phyloP scores from a whole-genome alignment of 805 yeast species.

The Ogataea glucozyma region DNA sequence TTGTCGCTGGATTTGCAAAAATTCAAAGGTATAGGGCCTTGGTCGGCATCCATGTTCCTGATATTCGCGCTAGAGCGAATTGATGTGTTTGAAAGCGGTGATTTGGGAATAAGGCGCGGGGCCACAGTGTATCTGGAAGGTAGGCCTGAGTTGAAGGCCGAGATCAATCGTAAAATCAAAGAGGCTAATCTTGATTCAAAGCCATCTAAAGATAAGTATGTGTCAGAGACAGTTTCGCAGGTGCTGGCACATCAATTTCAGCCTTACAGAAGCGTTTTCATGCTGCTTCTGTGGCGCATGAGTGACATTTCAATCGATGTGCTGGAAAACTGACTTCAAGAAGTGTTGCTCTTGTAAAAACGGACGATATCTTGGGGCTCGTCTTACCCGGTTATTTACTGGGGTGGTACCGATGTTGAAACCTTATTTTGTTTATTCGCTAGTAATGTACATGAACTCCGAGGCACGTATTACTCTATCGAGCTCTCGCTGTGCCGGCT shows the following conservation, averaged over 20 bases:
- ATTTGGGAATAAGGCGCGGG: constrained; percentile 85
- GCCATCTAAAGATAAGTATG: constrained; percentile 21
- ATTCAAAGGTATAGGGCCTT: constrained; percentile 73
- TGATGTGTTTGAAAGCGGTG: constrained; percentile 76
- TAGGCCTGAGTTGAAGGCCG: constrained; percentile 49
- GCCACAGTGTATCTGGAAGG: constrained; percentile 60
- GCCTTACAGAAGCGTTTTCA: constrained; percentile 69
- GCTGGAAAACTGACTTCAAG: constrained; percentile 32
- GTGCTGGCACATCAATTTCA: constrained; percentile 56
- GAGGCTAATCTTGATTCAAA: constrained; percentile 5
- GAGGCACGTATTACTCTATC: too few relatives aligned
- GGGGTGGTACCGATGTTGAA: too few relatives aligned
- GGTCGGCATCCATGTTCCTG: constrained; percentile 91
- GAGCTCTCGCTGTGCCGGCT: too few relatives aligned
- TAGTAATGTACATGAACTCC: constrained; percentile 7
- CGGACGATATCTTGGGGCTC: too few relatives aligned
- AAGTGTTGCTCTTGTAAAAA: too few relatives aligned
- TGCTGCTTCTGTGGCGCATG: constrained; percentile 74
- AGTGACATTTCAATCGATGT: constrained; percentile 58
- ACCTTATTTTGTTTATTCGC: not conserved
- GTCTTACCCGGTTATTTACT: too few relatives aligned
- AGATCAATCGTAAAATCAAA: constrained; percentile 42
- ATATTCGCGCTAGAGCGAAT: constrained; percentile 64
- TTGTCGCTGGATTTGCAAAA: constrained; percentile 21
- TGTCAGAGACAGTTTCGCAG: constrained; percentile 58